phyloP scores from a whole-genome alignment of 2,329 filamentous ascomycete species.

The Penicillium sp. region DNA sequence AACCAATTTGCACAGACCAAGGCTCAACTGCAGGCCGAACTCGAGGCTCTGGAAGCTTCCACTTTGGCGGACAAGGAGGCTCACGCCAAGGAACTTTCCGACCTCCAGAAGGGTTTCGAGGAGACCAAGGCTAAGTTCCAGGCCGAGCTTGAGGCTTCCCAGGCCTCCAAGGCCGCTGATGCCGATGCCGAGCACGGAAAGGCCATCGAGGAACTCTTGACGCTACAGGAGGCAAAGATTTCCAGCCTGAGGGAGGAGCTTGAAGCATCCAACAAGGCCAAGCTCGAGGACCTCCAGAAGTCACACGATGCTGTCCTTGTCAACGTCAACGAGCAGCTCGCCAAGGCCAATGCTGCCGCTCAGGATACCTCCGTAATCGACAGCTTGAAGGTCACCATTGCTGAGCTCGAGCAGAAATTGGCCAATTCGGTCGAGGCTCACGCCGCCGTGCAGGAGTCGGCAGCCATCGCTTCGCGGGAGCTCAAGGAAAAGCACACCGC shows the following conservation, averaged over 20 bases:
- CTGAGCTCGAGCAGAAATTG: conserved; percentile 65
- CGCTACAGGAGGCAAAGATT: conserved; percentile 43
- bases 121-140: conserved; percentile 36
- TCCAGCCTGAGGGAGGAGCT: conserved; percentile 39
- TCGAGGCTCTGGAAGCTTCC: conserved; percentile 18
- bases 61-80: conserved; percentile 22
- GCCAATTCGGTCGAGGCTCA: conserved; percentile 54
- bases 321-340: conserved; percentile 38
- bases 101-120: conserved; percentile 40
- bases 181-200: conserved; percentile 42
- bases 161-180: conserved; percentile 38
- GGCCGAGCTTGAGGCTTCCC: conserved; percentile 41
- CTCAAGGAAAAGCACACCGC: conserved; percentile 42
- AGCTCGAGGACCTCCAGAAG: conserved; percentile 40
- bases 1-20: conserved; percentile 36
- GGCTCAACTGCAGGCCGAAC: conserved; percentile 19
- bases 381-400: conserved; percentile 43
- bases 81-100: conserved; percentile 33
- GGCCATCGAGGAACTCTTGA: conserved; percentile 45
- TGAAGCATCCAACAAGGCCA: conserved; percentile 38
- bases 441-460: conserved; percentile 46
- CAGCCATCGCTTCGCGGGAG: conserved; percentile 21
- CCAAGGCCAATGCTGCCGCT: conserved; percentile 37
- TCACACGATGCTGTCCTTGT: conserved; percentile 38
- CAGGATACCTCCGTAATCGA: conserved; percentile 43